Base-by-base conservation (phyloP, 2,329 filamentous ascomycete species). In the Phoma herbarum region DNA sequence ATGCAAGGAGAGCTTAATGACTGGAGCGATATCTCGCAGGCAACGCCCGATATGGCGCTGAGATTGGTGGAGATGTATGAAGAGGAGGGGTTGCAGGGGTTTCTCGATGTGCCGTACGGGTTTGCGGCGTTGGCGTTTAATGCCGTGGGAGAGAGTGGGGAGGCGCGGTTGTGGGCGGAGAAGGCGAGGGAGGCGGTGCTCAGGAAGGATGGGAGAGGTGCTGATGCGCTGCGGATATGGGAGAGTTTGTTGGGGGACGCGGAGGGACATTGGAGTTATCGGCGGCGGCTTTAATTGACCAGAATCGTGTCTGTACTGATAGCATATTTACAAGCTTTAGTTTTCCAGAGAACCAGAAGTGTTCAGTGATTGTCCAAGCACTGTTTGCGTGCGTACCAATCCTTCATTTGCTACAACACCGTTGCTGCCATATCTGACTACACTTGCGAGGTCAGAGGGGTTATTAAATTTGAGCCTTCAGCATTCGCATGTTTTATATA, bases 41-140 rank as follows among this genome's bases (percentile, higher is more conserved):
- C 55, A 0, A 73, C 70, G 0, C 64, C 71, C 0, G 59, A 61
- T 1, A 39, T 72, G 48, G 74, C 77, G 1, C 72, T 78, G 52
- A 52, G 72, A 12, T 43, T 80, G 10, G 49, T 81, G 1, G 43
- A 57, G 0, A n/a, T 78, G 6, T 79, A 80, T 49, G 64, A 67
- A 20, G 52, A 71, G 26, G 75, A 80, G 59, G 72, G 74, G 0
- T 60, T 81, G 0, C 69, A 79, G 33, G 74, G 74, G 1, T 80
- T 79, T 51, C 67, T 79, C 29, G 75, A 79, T 6, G 64, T 73
- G 12, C 73, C 78, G 7, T 80, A 79, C 60, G 77, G 76, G 1
- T 72, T 76, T 49, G 75, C 78, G 2, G 78, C 79, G 10, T 56
- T 81, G 46, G 75, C 77, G 9, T 78, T 76, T 44, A 79, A 75